A percentile compares a stretch with the other conserved stretches of the same genome.
These are phyloP conservation scores for Bacterosira constricta DNA, from an alignment of 108 stramenopile species.

Conservation along the genomic window DNA sequence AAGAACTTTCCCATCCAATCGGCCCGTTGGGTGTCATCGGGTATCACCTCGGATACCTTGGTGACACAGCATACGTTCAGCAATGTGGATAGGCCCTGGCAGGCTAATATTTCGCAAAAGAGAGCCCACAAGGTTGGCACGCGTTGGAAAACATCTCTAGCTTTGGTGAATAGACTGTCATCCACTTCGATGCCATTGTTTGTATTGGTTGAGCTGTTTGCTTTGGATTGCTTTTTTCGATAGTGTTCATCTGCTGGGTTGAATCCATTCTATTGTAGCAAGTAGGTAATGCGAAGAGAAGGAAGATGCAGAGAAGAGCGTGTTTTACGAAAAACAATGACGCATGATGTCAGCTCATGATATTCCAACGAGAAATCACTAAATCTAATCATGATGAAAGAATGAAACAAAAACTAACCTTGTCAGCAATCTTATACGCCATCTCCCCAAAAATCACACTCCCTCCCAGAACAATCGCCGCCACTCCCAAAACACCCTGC, in stretches of 20 bases:
- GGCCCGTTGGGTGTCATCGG: constrained; percentile 71
- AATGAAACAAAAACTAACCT: constrained; percentile 19
- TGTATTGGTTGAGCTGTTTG: background rate
- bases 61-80: constrained; percentile 78
- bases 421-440: constrained; percentile 48
- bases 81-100: constrained; percentile 79
- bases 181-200: constrained; percentile 20
- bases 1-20: constrained; percentile 84
- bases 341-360: background rate
- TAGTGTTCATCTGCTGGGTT: constrained; percentile 58
- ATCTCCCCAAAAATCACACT: constrained; percentile 35
- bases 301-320: background rate
- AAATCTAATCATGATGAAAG: too few relatives aligned
- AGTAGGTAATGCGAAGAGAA: background rate
- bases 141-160: constrained; percentile 62
- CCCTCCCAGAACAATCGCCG: constrained; percentile 29
- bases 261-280: constrained; percentile 48
- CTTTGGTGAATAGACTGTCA: constrained; percentile 51
- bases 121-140: constrained; percentile 80
- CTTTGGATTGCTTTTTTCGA: constrained; percentile 24
- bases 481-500: constrained; percentile 35
- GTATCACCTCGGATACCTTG: constrained; percentile 58
- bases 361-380: too few relatives aligned
- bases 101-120: constrained; percentile 83
- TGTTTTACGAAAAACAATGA: background rate